Evolutionary conservation across 768 basidiomycete genomes (phyloP).

Genomic region (Lanmaoa rubissima): DNA sequence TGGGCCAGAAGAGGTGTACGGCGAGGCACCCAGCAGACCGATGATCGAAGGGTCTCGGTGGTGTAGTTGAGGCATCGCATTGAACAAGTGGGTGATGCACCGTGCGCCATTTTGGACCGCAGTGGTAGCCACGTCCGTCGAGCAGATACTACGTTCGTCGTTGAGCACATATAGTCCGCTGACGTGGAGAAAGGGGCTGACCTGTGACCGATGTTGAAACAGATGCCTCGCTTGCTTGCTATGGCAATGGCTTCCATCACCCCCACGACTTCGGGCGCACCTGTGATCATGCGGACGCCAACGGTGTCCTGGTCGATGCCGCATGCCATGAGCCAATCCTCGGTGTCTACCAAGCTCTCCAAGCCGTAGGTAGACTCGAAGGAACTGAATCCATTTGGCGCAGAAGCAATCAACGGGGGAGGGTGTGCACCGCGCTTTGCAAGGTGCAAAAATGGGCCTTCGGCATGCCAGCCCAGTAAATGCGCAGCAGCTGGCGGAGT

Average conservation of each 20-base stretch:
- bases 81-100: constrained; percentile 92
- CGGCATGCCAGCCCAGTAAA: constrained; percentile 86
- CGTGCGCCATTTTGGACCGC: constrained; percentile 73
- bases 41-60: constrained; percentile 92
- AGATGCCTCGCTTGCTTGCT: constrained; percentile 61
- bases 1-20: constrained; percentile 48
- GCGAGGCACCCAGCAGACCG: constrained; percentile 79
- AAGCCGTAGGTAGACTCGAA: constrained; percentile 76
- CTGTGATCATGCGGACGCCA: constrained; percentile 79
- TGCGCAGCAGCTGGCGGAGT: constrained; percentile 63
- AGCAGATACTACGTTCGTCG: constrained; percentile 54
- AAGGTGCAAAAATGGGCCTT: constrained; percentile 84
- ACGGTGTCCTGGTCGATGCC: constrained; percentile 30
- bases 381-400: constrained; percentile 59
- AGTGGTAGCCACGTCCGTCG: constrained; percentile 66
- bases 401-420: constrained; percentile 58
- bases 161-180: constrained; percentile 1
- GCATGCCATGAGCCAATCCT: constrained; percentile 64
- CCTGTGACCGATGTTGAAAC: constrained; percentile 91
- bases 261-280: constrained; percentile 83
- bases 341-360: constrained; percentile 57
- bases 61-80: constrained; percentile 88
- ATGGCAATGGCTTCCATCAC: constrained; percentile 68
- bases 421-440: constrained; percentile 86
- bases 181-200: constrained; percentile 26